Evolutionary conservation across 148 eudicot genomes (phyloP).

Genomic region (Polygonum aviculare): DNA sequence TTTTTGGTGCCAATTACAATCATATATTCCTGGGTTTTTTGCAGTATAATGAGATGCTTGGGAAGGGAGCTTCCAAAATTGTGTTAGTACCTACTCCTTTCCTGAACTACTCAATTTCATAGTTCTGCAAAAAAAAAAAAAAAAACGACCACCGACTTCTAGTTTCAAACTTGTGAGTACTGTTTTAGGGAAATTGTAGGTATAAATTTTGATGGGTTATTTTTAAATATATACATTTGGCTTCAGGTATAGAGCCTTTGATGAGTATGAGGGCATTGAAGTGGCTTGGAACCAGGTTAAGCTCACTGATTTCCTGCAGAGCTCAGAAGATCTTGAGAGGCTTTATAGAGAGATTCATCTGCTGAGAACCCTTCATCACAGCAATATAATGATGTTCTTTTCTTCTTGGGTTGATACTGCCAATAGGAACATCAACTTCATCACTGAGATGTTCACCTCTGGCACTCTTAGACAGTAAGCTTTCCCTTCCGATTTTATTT

Average conservation of each 20-base stretch:
- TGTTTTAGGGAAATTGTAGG: neutral
- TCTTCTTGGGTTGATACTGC: conserved; percentile 6
- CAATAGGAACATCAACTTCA: neutral
- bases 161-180: neutral
- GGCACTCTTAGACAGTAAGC: conserved; percentile 1
- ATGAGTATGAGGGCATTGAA: conserved; percentile 9
- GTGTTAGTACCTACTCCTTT: neutral
- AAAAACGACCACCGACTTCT: neutral
- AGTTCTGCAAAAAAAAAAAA: neutral
- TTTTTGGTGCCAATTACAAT: neutral
- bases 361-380: conserved; percentile 2
- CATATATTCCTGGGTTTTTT: neutral
- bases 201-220: neutral
- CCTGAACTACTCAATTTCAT: neutral
- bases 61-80: conserved; percentile 4
- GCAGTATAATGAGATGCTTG: conserved; percentile 4
- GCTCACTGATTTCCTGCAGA: neutral
- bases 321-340: conserved; percentile 5
- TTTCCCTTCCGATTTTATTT: neutral
- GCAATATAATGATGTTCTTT: neutral
- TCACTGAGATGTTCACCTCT: conserved; percentile 10
- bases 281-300: conserved; percentile 12
- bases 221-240: neutral
- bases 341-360: conserved; percentile 3
- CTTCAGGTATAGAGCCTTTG: neutral